A percentile compares a stretch with the other conserved stretches of the same genome.
Evolutionary conservation across 306 rosid species (phyloP).

Genomic region (Cicer arietinum): DNA sequence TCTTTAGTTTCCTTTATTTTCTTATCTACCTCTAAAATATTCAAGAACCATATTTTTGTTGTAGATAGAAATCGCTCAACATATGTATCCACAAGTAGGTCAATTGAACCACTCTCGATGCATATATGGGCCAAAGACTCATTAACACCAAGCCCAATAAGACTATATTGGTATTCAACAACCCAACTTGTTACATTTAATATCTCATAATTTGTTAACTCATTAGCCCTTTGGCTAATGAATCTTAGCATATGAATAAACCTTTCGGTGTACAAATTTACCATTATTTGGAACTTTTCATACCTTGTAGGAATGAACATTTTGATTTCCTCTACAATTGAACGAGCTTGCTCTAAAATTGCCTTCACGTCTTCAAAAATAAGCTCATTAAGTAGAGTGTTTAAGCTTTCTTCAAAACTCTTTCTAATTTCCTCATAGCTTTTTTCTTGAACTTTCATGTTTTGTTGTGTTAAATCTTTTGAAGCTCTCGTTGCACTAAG

Average conservation of each 20-base stretch:
- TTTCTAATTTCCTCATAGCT: too few species aligned
- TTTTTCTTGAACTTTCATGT: too few species aligned
- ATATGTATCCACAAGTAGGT: slow-evolving; percentile 93
- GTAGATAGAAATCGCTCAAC: slow-evolving; percentile 99
- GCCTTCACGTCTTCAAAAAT: too few species aligned
- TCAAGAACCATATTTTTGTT: slow-evolving; percentile 98
- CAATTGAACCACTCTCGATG: slow-evolving; percentile 98
- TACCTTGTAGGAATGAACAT: slow-evolving; percentile 52
- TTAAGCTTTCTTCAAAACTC: too few species aligned
- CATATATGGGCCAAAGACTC: slow-evolving; percentile 96
- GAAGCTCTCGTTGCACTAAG: too few species aligned
- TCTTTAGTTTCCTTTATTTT: slow-evolving; percentile 94
- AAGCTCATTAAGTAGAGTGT: too few species aligned
- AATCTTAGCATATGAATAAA: slow-evolving; percentile 96
- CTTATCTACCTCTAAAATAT: slow-evolving; percentile 95
- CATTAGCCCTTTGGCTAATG: slow-evolving; percentile 88
- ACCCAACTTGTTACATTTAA: slow-evolving; percentile 99
- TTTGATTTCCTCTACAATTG: too few species aligned
- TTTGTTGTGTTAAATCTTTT: too few species aligned
- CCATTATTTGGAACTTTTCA: slow-evolving; percentile 95
- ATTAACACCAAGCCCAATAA: slow-evolving; percentile 92
- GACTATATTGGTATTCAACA: slow-evolving; percentile 90
- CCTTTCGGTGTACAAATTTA: slow-evolving; percentile 93
- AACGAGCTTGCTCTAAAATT: too few species aligned
- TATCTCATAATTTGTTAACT: slow-evolving; percentile 90